Evolutionary conservation across 352 stramenopile genomes (phyloP).

Genomic region (Pythium folliculosum): DNA sequence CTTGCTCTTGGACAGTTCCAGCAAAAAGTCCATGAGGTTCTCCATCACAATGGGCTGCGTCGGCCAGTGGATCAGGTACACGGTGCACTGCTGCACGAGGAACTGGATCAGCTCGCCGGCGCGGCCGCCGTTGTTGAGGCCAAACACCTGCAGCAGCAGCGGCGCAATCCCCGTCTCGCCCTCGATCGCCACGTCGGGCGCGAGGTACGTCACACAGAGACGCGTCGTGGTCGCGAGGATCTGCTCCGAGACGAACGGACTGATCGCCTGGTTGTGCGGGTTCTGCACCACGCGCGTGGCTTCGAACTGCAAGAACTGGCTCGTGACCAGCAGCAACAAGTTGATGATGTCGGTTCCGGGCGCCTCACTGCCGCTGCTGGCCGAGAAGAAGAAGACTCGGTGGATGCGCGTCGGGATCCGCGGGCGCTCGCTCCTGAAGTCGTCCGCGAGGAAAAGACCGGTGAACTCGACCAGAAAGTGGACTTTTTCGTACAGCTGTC

Average conservation of each 20-base stretch:
- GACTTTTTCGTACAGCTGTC: constrained; percentile 74
- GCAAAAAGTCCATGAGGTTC: constrained; percentile 76
- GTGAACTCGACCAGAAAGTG: constrained; percentile 82
- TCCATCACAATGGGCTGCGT: constrained; percentile 84
- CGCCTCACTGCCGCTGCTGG: neutral
- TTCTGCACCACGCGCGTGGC: constrained; percentile 55
- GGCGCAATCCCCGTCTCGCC: constrained; percentile 40
- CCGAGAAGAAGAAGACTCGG: constrained; percentile 33
- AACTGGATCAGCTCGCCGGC: constrained; percentile 69
- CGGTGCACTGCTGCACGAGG: constrained; percentile 60
- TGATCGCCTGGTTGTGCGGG: constrained; percentile 56
- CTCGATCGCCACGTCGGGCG: constrained; percentile 46
- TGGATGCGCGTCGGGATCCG: constrained; percentile 66
- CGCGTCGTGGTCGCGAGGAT: constrained; percentile 73
- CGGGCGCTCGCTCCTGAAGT: constrained; percentile 74
- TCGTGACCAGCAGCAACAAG: constrained; percentile 70
- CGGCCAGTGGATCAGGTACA: constrained; percentile 82
- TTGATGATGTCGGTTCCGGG: constrained; percentile 39
- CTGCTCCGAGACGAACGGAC: constrained; percentile 81
- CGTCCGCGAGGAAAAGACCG: constrained; percentile 76
- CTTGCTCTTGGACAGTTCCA: constrained; percentile 66
- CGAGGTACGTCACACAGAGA: constrained; percentile 74
- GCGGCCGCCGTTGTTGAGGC: constrained; percentile 50
- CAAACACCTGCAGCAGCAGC: constrained; percentile 66
- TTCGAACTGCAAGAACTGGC: constrained; percentile 72